These are phyloP conservation scores for Colletotrichum siamense DNA, from an alignment of 2,329 filamentous ascomycete species.

Conservation along the genomic window DNA sequence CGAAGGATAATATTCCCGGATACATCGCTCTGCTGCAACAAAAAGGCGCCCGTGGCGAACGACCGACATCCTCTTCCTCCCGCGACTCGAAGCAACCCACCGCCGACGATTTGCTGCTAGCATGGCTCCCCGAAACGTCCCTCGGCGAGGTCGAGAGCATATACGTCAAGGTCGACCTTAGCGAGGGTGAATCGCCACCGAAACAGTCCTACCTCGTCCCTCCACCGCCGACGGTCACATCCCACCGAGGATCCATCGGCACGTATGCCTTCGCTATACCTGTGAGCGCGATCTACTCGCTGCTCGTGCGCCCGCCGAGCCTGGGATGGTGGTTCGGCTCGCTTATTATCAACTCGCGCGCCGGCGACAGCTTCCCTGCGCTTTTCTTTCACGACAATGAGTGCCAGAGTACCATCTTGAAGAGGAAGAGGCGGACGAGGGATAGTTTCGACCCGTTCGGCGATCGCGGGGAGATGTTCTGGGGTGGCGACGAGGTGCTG, in stretches of 20 bases:
- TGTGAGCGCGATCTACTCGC: slow-evolving; percentile 86
- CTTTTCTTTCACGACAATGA: slow-evolving; percentile 98
- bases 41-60: slow-evolving; percentile 58
- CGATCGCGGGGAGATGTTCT: slow-evolving; percentile 86
- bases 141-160: slow-evolving; percentile 85
- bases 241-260: slow-evolving; percentile 73
- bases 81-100: slow-evolving; percentile 46
- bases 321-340: slow-evolving; percentile 99
- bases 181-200: slow-evolving; percentile 80
- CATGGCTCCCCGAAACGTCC: slow-evolving; percentile 90
- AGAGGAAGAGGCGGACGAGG: slow-evolving; percentile 84
- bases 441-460: slow-evolving; percentile 93
- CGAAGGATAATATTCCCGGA: slow-evolving; percentile 94
- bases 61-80: slow-evolving; percentile 49
- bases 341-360: slow-evolving; percentile 87
- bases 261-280: slow-evolving; percentile 92
- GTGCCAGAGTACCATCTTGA: slow-evolving; percentile 92
- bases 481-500: slow-evolving; percentile 95
- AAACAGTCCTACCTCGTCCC: slow-evolving; percentile 90
- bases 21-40: slow-evolving; percentile 95
- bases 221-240: slow-evolving; percentile 84
- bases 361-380: slow-evolving; percentile 92
- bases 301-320: slow-evolving; percentile 89
- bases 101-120: slow-evolving; percentile 80
- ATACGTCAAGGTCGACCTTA: slow-evolving; percentile 95